A percentile compares a stretch with the other conserved stretches of the same genome.
These are phyloP conservation scores for Nyctanthes arbortristis DNA, from an alignment of 257 asterid species.

Conservation along the genomic window DNA sequence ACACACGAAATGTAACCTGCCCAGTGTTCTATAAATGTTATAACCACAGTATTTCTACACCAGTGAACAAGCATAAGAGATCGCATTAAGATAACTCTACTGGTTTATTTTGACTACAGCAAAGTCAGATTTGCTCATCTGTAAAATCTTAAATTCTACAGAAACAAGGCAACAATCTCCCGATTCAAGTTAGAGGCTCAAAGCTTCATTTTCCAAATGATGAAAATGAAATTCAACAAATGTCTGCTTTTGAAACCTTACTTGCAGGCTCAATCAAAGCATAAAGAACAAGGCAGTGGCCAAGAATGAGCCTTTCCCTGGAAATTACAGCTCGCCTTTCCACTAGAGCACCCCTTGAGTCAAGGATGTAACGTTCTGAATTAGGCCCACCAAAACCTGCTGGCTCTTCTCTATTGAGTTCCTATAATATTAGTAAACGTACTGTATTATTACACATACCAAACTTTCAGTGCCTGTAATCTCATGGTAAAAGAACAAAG, in stretches of 20 bases:
- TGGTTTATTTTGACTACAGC: neutral
- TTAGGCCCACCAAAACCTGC: slow-evolving; percentile 89
- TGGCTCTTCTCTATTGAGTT: slow-evolving; percentile 88
- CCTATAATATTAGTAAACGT: slow-evolving; percentile 43
- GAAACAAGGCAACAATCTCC: neutral
- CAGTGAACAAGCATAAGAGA: neutral
- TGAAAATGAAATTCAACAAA: slow-evolving; percentile 18
- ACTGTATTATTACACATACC: neutral
- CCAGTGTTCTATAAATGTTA: neutral
- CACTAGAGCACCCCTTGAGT: slow-evolving; percentile 87
- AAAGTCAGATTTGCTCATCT: neutral
- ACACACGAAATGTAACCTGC: neutral
- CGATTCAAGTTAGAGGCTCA: too few relatives aligned
- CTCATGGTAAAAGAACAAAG: neutral
- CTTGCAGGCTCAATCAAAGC: slow-evolving; percentile 78
- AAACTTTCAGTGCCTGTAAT: neutral
- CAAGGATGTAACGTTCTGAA: slow-evolving; percentile 80
- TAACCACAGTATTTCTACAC: too few relatives aligned
- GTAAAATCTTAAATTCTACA: neutral
- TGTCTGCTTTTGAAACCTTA: slow-evolving; percentile 35
- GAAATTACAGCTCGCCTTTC: slow-evolving; percentile 87
- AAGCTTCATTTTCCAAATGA: neutral
- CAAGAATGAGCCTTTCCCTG: slow-evolving; percentile 90
- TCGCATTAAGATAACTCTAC: neutral
- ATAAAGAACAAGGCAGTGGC: slow-evolving; percentile 95